Evolutionary conservation across 1,284 basidiomycete genomes (phyloP), one percentile per base, ranked within the genome.

Genomic region (Microstroma glucosiphilum): DNA sequence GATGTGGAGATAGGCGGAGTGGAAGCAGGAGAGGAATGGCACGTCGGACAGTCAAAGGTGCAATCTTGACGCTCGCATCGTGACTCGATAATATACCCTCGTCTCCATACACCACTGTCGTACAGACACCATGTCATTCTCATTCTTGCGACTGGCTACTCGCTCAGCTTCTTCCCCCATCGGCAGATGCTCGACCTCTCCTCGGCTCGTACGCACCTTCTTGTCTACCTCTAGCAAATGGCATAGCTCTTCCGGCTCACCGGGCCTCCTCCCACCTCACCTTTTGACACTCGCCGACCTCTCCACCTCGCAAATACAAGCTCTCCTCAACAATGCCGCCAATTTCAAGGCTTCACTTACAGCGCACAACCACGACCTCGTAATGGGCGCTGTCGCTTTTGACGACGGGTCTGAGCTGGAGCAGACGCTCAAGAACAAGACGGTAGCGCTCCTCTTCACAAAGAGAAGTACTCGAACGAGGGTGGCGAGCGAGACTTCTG

Each of bases 401-500:
- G 43, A 17, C 12, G 43, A 48, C 12, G 17, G 17, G 6, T 48
- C 43, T 48, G 21, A 19, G 13, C 15, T 54, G 21, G 51, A 54
- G 57, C 71, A 88, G 77, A 86, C 86, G 1, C 83, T 96, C 4
- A 85, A 85, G 69, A 85, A 85, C 78, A 91, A 92, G 80, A 86
- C 89, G 0, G 85, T 97, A 63, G 94, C 92, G 0, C 82, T 98
- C 63, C 81, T 97, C 53, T 98, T 98, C 80, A 88, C 86, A 21
- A 98, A 98, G 80, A 86, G 94, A 49, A 91, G 88, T 74, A 97
- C 94, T 0, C 85, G 96, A 54, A 98, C 96, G 0, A 86, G 96
- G 17, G 82, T 98, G 11, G 86, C 91, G 1, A 88, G 88, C 19
- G 96, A 98, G 81, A 92, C 91, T 0, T 65, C 61, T 46, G 56